Conservation (phyloP, 1,284 basidiomycete species). For the Thecaphora thlaspeos region DNA sequence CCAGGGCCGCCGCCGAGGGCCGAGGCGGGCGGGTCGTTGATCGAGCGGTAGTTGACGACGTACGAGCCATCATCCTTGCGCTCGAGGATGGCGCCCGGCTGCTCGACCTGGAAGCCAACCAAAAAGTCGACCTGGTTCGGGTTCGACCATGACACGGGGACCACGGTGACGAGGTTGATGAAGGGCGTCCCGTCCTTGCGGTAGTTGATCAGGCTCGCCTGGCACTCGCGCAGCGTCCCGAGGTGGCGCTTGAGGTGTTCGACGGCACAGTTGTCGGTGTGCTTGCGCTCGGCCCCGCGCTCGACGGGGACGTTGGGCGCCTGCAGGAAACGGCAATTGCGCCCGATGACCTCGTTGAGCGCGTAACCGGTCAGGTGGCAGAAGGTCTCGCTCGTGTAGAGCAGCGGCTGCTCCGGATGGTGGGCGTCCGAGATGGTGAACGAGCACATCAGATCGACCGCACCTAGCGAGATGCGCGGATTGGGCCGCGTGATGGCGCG, state of each 20-base stretch:
- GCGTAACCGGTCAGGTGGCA: conserved; percentile 78
- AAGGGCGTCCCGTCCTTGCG: conserved; percentile 81
- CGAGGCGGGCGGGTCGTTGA: conserved; percentile 28
- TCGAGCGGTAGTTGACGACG: conserved; percentile 48
- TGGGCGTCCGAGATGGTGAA: conserved; percentile 84
- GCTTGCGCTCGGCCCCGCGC: conserved; percentile 68
- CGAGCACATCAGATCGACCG: conserved; percentile 84
- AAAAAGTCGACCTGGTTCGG: conserved; percentile 72
- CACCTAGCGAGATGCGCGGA: conserved; percentile 76
- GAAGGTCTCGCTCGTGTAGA: conserved; percentile 82
- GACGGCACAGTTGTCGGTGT: conserved; percentile 72
- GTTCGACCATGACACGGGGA: conserved; percentile 63
- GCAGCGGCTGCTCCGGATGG: conserved; percentile 76
- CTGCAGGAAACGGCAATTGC: conserved; percentile 64
- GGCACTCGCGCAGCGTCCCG: conserved; percentile 62
- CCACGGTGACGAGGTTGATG: conserved; percentile 60
- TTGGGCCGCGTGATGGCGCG: conserved; percentile 73
- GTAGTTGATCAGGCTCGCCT: conserved; percentile 84
- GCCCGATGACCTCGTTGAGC: conserved; percentile 60
- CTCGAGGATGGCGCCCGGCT: conserved; percentile 76
- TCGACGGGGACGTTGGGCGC: conserved; percentile 69
- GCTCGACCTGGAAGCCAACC: conserved; percentile 79
- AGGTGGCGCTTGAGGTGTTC: conserved; percentile 57
- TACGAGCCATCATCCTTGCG: conserved; percentile 47
- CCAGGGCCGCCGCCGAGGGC: conserved; percentile 1